These are phyloP conservation scores for Trichomonas gallinae DNA, from an alignment of 208 protist species.

Conservation along the genomic window DNA sequence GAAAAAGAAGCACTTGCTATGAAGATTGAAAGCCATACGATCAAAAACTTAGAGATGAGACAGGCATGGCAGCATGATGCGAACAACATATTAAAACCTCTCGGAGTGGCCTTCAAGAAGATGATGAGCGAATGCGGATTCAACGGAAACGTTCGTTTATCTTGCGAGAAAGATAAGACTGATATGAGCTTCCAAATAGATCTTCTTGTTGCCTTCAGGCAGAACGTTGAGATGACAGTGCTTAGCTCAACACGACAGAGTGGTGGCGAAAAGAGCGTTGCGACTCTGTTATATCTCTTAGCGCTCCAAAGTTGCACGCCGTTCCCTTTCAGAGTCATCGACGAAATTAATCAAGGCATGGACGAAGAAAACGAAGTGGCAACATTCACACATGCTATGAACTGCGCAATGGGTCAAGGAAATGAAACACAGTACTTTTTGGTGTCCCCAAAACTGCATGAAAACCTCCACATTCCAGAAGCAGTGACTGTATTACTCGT, in stretches of 20 bases:
- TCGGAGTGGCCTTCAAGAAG: background rate
- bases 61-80: background rate
- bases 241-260: conserved; percentile 29
- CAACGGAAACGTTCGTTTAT: background rate
- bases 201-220: background rate
- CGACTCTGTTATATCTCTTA: conserved; percentile 63
- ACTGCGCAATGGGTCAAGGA: conserved; percentile 24
- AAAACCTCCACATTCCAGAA: conserved; percentile 38
- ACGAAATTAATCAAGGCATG: conserved; percentile 66
- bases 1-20: background rate
- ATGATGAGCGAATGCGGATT: background rate
- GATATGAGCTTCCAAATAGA: background rate
- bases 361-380: conserved; percentile 48
- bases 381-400: conserved; percentile 39
- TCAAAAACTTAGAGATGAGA: background rate
- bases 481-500: background rate
- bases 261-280: conserved; percentile 51
- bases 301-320: conserved; percentile 53
- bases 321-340: conserved; percentile 62
- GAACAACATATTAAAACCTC: background rate
- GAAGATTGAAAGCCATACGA: background rate
- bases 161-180: background rate
- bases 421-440: conserved; percentile 45
- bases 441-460: conserved; percentile 50
- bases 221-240: background rate